Conservation (phyloP, 2,329 filamentous ascomycete species). For the Aspergillus sp. region DNA sequence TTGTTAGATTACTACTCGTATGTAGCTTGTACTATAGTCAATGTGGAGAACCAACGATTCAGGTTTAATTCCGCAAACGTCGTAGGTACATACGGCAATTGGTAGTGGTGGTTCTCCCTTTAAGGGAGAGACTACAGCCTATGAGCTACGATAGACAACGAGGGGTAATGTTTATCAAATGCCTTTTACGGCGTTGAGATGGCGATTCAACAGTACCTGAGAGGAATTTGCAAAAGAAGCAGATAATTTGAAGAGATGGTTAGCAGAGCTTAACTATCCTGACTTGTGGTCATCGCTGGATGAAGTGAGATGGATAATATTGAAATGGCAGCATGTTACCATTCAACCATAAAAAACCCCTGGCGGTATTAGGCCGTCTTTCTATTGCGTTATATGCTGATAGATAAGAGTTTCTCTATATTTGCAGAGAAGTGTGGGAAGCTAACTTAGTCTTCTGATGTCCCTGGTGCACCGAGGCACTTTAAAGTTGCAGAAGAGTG, state of each 20-base stretch:
- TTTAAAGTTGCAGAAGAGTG: background rate
- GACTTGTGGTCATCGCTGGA: background rate
- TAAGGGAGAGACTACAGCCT: too few relatives aligned
- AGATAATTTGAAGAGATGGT: background rate
- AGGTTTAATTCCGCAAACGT: too few relatives aligned
- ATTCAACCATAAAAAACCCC: too few relatives aligned
- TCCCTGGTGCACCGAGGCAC: background rate
- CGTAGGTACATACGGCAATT: too few relatives aligned
- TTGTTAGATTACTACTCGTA: too few relatives aligned
- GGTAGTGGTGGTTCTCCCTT: too few relatives aligned
- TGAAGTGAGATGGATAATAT: background rate
- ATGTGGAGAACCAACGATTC: too few relatives aligned
- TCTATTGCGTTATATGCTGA: too few relatives aligned
- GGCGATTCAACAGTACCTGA: background rate
- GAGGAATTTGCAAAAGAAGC: background rate
- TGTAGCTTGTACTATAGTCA: too few relatives aligned
- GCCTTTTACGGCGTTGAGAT: background rate
- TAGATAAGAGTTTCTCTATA: background rate
- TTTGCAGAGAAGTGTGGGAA: background rate
- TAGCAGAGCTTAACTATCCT: background rate
- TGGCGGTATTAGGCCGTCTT: too few relatives aligned
- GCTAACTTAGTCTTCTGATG: background rate
- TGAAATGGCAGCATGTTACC: too few relatives aligned
- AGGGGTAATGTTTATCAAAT: background rate
- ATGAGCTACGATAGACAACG: background rate